Base-by-base conservation (phyloP, 2,329 filamentous ascomycete species). In the Hypomyces perniciosus region DNA sequence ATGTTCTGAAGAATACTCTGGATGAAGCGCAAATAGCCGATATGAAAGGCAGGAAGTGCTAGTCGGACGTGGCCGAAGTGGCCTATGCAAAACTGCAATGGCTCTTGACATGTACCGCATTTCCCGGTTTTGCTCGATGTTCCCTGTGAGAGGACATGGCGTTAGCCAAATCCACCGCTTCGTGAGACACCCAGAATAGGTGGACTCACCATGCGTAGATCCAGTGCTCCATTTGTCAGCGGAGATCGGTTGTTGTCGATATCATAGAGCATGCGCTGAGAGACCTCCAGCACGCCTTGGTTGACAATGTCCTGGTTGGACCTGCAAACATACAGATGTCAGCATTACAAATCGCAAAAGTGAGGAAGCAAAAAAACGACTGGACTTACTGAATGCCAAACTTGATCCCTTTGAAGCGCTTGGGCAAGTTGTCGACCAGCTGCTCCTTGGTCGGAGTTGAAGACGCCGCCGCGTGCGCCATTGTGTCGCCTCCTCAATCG, bases 51-150 rank as follows among this genome's bases (percentile, higher is more conserved):
- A 4, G 93, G 93, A 46, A 99, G 76, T 1, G 92, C 89, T 10
- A 99, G 80, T 62, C 88, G 84, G 61, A 99, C 87, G 69, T 96
- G 86, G 43, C 93, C 93, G 64, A 97, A 99, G 69, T 99, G 93
- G 9, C 93, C 93, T 60, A 90, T 93, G 69, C 93, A 99, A 57
- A 86, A 83, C 61, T 90, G 81, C 30, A 97, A 75, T 12, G 83
- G 79, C 63, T 91, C 83, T 44, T 88, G 83, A 66, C 93, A 99
- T 10, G 93, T 97, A 40, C 81, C 75, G 67, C 93, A 99, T 53
- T 75, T 78, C 27, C 82, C 87, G 4, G 74, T 79, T 70, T 97
- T 97, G 65, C 83, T 89, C 12, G 91, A 96, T 3, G 89, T 93
- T 57, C 91, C 91, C 79, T 81, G 50, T 42, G 31, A 50, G 28